Conservation (phyloP, 441 rosid species). For the Corymbia citriodora region DNA sequence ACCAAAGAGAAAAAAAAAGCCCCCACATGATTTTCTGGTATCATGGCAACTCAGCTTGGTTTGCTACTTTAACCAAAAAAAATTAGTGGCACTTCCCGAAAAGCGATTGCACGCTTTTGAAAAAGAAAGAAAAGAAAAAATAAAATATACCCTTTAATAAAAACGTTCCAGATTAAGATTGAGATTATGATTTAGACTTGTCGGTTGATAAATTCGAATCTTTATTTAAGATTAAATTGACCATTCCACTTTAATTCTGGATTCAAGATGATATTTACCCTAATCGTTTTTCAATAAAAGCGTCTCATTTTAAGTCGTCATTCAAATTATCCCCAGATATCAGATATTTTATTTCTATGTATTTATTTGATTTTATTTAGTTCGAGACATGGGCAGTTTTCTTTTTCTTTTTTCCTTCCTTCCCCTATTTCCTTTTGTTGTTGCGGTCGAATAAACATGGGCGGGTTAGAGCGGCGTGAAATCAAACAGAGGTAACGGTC, state of each 20-base stretch:
- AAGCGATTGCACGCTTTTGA: not conserved
- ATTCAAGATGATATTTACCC: not conserved
- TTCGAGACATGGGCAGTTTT: not conserved
- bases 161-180: too few relatives aligned
- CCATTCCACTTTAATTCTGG: not conserved
- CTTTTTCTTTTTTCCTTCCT: too few relatives aligned
- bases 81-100: not conserved
- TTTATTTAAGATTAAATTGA: not conserved
- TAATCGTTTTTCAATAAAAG: not conserved
- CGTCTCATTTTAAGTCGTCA: not conserved
- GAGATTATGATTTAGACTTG: not conserved
- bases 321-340: not conserved
- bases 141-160: not conserved
- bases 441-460: not conserved
- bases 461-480: not conserved
- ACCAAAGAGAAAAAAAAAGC: not conserved
- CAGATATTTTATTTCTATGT: fast-evolving
- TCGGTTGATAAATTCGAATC: fast-evolving
- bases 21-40: not conserved
- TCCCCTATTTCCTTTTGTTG: not conserved
- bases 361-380: not conserved
- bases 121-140: not conserved
- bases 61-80: not conserved
- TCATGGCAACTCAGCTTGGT: not conserved
- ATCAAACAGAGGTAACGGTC: not conserved